Conservation (phyloP, 2,329 filamentous ascomycete genomes). For the Sporothrix dimorphospora region DNA sequence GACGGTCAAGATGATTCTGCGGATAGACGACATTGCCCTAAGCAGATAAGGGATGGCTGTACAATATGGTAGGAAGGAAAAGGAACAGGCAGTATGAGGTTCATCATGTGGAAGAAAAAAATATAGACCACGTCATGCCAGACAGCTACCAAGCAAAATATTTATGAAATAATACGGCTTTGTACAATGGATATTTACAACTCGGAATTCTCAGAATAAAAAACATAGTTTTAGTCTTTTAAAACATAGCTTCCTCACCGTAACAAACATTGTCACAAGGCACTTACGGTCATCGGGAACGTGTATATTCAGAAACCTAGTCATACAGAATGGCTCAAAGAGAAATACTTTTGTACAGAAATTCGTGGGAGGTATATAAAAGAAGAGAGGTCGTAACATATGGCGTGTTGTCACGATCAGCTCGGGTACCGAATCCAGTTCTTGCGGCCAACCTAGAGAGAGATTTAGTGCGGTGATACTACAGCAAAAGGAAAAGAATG, state of each 20-base stretch:
- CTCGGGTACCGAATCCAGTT: conserved; percentile 63
- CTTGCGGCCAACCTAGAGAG: conserved; percentile 53
- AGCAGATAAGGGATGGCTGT: conserved; percentile 51
- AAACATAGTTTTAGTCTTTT: too few relatives aligned
- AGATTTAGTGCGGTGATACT: conserved; percentile 34
- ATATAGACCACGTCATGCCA: conserved; percentile 21
- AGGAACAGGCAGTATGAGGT: not conserved
- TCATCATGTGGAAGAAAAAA: not conserved
- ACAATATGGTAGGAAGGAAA: conserved; percentile 31
- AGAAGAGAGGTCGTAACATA: not conserved
- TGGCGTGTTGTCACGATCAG: conserved; percentile 43
- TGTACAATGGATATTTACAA: not conserved
- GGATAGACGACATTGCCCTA: conserved; percentile 69
- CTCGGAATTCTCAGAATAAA: not conserved
- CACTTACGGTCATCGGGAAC: not conserved
- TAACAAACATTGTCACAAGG: not conserved
- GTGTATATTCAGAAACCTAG: conserved; percentile 21
- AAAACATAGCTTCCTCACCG: too few relatives aligned
- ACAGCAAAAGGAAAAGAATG: conserved; percentile 37
- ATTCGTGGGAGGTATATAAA: conserved; percentile 11
- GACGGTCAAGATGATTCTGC: conserved; percentile 92
- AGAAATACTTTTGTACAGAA: conserved; percentile 19
- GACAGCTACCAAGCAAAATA: conserved; percentile 15
- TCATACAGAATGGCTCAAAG: conserved; percentile 16
- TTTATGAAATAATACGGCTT: conserved; percentile 16